Conservation (phyloP, 2,329 filamentous ascomycete species). For the Coniochaeta prunicola region DNA sequence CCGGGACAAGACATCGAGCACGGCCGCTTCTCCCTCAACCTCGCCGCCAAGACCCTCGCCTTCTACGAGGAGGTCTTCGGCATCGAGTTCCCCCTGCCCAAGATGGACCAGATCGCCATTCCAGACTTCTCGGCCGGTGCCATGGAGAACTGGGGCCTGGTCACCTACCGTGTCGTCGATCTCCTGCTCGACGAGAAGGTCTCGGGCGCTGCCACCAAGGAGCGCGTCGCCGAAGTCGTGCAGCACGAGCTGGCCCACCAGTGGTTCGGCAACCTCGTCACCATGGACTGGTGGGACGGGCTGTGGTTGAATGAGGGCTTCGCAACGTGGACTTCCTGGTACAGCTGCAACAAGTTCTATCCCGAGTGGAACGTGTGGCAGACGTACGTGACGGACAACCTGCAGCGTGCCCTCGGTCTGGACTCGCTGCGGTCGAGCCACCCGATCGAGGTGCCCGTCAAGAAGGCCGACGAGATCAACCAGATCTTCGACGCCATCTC, state of each 20-base stretch:
- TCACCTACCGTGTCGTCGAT: slow-evolving; percentile 91
- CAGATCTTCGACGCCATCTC: slow-evolving; percentile 98
- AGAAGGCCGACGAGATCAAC: slow-evolving; percentile 92
- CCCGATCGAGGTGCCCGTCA: slow-evolving; percentile 92
- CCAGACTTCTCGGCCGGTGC: slow-evolving; percentile 93
- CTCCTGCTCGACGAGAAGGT: slow-evolving; percentile 87
- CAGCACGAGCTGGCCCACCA: slow-evolving; percentile 94
- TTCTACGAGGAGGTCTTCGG: slow-evolving; percentile 97
- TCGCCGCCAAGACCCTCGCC: slow-evolving; percentile 80
- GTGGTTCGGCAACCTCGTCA: slow-evolving; percentile 88
- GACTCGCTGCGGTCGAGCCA: slow-evolving; percentile 93
- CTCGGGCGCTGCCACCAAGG: slow-evolving; percentile 81
- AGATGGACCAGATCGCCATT: slow-evolving; percentile 96
- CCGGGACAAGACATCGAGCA: slow-evolving; percentile 85
- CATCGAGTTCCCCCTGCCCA: slow-evolving; percentile 77
- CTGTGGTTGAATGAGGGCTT: slow-evolving; percentile 89
- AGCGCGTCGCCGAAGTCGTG: slow-evolving; percentile 89
- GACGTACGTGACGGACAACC: slow-evolving; percentile 85
- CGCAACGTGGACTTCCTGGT: slow-evolving; percentile 48
- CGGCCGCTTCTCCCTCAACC: slow-evolving; percentile 81
- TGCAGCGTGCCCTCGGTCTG: slow-evolving; percentile 79
- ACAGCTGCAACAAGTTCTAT: slow-evolving; percentile 90
- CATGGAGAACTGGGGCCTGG: slow-evolving; percentile 98
- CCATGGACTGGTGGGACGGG: slow-evolving; percentile 93
- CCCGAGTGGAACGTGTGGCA: slow-evolving; percentile 99